A percentile compares a stretch with the other conserved stretches of the same genome.
These are phyloP conservation scores for Alternaria ventricosa DNA, from an alignment of 2,329 filamentous ascomycete genomes.

Conservation along the genomic window DNA sequence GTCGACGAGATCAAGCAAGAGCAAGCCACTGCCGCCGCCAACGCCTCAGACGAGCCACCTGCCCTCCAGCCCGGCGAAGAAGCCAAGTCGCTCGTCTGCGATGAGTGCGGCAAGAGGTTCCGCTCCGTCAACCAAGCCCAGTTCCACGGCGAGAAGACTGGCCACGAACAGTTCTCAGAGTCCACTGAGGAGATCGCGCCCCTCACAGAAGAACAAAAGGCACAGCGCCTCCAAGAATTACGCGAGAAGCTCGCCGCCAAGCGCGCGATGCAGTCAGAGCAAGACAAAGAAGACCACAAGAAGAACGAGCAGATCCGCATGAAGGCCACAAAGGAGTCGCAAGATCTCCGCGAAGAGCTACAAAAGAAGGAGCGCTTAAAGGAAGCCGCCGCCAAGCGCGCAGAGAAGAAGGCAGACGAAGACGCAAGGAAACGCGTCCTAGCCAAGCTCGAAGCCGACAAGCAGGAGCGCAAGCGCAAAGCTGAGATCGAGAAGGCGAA, in stretches of 20 bases:
- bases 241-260: constrained; percentile 75
- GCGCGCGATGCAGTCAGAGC: constrained; percentile 68
- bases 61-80: constrained; percentile 73
- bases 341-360: constrained; percentile 90
- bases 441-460: constrained; percentile 94
- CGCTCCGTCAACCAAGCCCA: constrained; percentile 80
- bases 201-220: constrained; percentile 90
- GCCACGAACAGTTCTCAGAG: constrained; percentile 89
- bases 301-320: constrained; percentile 83
- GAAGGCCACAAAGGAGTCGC: constrained; percentile 87
- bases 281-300: constrained; percentile 83
- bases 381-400: constrained; percentile 82
- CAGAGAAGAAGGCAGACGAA: constrained; percentile 84
- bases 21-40: constrained; percentile 44
- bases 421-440: constrained; percentile 89
- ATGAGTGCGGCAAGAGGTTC: constrained; percentile 93
- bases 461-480: constrained; percentile 84
- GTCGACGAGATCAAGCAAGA: constrained; percentile 76
- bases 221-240: constrained; percentile 76
- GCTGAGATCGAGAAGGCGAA: constrained; percentile 84
- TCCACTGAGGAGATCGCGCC: constrained; percentile 92
- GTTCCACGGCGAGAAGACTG: constrained; percentile 89
- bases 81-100: constrained; percentile 86
- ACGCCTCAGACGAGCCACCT: constrained; percentile 60
- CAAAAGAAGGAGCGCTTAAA: constrained; percentile 89